Conservation (phyloP, 768 basidiomycete species). For the Xerocomus brunneocitrinus region DNA sequence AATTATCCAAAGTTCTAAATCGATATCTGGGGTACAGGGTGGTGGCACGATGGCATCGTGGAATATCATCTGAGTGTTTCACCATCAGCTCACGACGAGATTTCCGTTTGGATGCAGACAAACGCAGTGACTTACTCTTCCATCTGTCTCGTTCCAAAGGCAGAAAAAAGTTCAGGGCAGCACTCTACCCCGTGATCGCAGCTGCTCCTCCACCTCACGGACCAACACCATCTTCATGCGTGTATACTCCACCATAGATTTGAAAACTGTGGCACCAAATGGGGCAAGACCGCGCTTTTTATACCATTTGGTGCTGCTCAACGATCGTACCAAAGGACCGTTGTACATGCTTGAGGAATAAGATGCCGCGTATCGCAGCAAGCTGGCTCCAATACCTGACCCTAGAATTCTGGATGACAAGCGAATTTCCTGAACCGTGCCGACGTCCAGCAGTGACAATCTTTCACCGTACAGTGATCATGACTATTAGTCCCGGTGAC, state of each 20-base stretch:
- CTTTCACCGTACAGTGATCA: neutral
- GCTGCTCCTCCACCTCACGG: neutral
- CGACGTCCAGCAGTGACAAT: constrained; percentile 5
- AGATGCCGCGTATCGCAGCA: constrained; percentile 39
- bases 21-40: constrained; percentile 15
- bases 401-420: constrained; percentile 48
- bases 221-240: constrained; percentile 44
- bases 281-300: constrained; percentile 43
- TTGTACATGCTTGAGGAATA: constrained; percentile 39
- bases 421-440: constrained; percentile 61
- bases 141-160: neutral
- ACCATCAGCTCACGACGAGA: constrained; percentile 6
- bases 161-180: neutral
- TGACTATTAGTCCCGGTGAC: constrained; percentile 1
- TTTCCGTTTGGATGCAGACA: neutral
- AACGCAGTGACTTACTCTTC: constrained; percentile 3
- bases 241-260: constrained; percentile 51
- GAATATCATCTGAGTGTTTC: constrained; percentile 2
- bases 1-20: constrained; percentile 2
- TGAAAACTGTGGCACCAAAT: constrained; percentile 52
- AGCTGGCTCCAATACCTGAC: constrained; percentile 48
- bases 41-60: neutral
- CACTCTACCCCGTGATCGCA: neutral
- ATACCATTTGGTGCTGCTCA: constrained; percentile 46
- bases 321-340: constrained; percentile 56